Conservation (phyloP, 257 asterid genomes). For the Solanum corneliomulleri region DNA sequence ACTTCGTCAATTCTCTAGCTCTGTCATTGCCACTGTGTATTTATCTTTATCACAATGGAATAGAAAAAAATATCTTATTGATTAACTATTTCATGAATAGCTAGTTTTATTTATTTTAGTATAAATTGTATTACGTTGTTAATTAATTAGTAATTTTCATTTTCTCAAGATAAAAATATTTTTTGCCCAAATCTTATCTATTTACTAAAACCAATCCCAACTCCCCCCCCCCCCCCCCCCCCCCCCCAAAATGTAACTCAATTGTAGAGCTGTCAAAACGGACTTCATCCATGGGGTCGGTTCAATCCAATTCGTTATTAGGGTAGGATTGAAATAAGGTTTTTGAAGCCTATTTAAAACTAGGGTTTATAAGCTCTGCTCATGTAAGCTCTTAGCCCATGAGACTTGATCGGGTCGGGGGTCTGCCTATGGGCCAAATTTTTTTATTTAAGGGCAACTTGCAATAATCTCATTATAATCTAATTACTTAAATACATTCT, state of each 20-base stretch:
- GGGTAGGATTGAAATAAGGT: too few species aligned
- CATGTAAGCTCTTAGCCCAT: too few species aligned
- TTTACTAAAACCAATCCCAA: background rate
- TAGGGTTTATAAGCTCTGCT: too few species aligned
- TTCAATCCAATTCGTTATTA: too few species aligned
- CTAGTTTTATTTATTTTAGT: background rate
- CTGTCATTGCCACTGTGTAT: rapidly evolving
- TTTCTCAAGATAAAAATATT: background rate
- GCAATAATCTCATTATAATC: too few species aligned
- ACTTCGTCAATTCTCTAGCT: background rate
- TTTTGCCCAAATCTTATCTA: background rate
- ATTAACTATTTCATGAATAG: background rate
- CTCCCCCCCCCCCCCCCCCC: too few species aligned
- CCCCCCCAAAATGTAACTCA: background rate
- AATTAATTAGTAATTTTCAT: background rate
- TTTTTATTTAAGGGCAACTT: too few species aligned
- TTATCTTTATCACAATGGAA: background rate
- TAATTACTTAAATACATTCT: too few species aligned
- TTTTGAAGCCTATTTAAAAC: too few species aligned
- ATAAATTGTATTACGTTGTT: background rate
- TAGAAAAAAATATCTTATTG: background rate
- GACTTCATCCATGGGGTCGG: too few species aligned
- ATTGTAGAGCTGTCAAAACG: background rate
- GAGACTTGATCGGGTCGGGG: too few species aligned
- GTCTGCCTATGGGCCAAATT: too few species aligned